Conservation (phyloP, 2,329 filamentous ascomycete species). For the Calonectria pauciramosa region DNA sequence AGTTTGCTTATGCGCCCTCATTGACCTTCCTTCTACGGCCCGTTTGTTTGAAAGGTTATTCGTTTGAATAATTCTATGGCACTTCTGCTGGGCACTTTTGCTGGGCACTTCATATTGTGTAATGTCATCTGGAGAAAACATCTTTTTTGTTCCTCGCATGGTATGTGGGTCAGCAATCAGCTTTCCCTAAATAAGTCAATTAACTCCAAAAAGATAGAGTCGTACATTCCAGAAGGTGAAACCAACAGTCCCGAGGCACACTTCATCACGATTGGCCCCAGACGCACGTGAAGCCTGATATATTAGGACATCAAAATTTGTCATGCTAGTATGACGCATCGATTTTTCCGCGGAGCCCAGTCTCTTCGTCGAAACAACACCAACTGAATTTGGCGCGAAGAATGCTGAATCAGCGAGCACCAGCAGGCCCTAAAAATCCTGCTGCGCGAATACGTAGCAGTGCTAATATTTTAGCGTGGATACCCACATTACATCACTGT, state of each 20-base stretch:
- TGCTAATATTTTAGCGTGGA: not conserved
- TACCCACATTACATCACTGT: not conserved
- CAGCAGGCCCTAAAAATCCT: too few relatives aligned
- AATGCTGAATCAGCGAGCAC: not conserved
- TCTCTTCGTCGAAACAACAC: too few relatives aligned
- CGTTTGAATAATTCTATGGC: too few relatives aligned
- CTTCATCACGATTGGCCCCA: not conserved
- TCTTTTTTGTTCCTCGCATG: not conserved
- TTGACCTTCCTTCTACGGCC: not conserved
- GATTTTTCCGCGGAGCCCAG: not conserved
- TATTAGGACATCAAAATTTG: not conserved
- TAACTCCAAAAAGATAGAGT: too few relatives aligned
- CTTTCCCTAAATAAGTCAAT: not conserved
- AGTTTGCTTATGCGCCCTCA: not conserved
- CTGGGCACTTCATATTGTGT: not conserved
- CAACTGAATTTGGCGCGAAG: too few relatives aligned
- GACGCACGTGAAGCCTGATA: not conserved
- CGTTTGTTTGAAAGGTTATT: not conserved
- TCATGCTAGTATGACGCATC: not conserved
- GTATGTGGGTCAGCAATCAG: not conserved
- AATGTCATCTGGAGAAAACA: not conserved
- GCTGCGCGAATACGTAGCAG: too few relatives aligned
- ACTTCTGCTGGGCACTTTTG: too few relatives aligned
- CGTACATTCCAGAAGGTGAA: not conserved
- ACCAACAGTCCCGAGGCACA: not conserved